phyloP scores from a whole-genome alignment of 2,329 filamentous ascomycete species.

The Trichoderma sp. region DNA sequence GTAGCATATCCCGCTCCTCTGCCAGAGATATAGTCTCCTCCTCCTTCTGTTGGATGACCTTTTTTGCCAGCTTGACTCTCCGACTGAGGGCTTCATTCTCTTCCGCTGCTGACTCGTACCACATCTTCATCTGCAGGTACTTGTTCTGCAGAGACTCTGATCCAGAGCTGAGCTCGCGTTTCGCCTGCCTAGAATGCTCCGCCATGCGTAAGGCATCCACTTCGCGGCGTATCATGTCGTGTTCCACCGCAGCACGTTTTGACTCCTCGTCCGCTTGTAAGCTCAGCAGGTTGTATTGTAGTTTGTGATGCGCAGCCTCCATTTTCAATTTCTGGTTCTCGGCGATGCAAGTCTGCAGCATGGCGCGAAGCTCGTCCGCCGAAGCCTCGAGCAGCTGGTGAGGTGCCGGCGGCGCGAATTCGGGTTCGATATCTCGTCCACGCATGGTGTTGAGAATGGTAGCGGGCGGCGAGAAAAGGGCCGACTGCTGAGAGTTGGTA shows the following conservation, averaged over 20 bases:
- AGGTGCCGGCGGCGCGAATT: slow-evolving; percentile 53
- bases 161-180: slow-evolving; percentile 55
- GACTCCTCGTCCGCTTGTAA: slow-evolving; percentile 84
- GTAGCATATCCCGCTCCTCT: slow-evolving; percentile 77
- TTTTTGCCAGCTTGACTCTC: slow-evolving; percentile 73
- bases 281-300: slow-evolving; percentile 83
- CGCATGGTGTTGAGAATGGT: slow-evolving; percentile 48
- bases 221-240: slow-evolving; percentile 87
- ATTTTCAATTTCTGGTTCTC: slow-evolving; percentile 70
- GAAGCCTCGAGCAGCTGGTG: slow-evolving; percentile 58
- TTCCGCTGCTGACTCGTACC: slow-evolving; percentile 67
- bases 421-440: slow-evolving; percentile 40
- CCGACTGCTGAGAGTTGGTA: slow-evolving; percentile 52
- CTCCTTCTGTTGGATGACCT: slow-evolving; percentile 76
- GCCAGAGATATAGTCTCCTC: slow-evolving; percentile 70
- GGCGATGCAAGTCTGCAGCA: slow-evolving; percentile 58
- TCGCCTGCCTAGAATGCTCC: slow-evolving; percentile 68
- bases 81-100: slow-evolving; percentile 67
- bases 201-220: slow-evolving; percentile 79
- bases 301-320: slow-evolving; percentile 84
- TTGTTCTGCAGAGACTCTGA: slow-evolving; percentile 59
- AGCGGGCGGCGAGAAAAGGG: slow-evolving; percentile 58
- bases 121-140: slow-evolving; percentile 65
- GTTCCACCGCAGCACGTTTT: slow-evolving; percentile 86
- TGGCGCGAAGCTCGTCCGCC: slow-evolving; percentile 58